Percentiles rank a stretch among this genome's conserved stretches.
Evolutionary conservation across 139 green algal species (phyloP).

Genomic region (Mesotaenium endlicherianum): DNA sequence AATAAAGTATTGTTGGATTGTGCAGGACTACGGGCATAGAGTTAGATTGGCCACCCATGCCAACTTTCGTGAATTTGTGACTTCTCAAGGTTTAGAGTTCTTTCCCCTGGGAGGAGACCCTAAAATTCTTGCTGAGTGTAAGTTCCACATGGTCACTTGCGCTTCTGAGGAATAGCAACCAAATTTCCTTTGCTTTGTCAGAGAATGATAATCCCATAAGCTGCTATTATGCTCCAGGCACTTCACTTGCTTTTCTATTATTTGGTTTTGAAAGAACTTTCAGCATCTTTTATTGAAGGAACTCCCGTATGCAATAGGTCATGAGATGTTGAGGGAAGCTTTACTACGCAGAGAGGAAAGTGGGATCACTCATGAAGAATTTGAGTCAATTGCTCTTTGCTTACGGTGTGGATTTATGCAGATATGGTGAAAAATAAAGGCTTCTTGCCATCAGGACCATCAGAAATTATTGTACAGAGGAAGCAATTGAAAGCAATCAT

Average conservation of each 20-base stretch:
- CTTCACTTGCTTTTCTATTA: no score
- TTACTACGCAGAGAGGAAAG: no score
- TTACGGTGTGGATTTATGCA: neutral
- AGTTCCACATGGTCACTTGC: neutral
- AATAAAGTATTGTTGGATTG: no score
- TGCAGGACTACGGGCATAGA: slow-evolving; percentile 10
- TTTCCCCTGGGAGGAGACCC: slow-evolving; percentile 74
- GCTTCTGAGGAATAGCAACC: neutral
- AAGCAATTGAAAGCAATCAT: slow-evolving; percentile 54
- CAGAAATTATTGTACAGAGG: slow-evolving; percentile 40
- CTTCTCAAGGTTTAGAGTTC: slow-evolving; percentile 61
- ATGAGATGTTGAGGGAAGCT: no score
- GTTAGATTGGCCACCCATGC: neutral
- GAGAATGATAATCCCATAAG: neutral
- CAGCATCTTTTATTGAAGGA: no score
- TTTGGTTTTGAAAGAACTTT: no score
- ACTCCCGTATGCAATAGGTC: no score
- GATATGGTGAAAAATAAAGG: slow-evolving; percentile 61
- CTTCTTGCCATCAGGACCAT: slow-evolving; percentile 21
- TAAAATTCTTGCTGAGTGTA: slow-evolving; percentile 61
- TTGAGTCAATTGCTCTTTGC: neutral
- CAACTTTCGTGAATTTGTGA: slow-evolving; percentile 5
- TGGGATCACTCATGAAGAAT: no score
- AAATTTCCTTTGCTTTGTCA: neutral
- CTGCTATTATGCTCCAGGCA: no score